Base-by-base conservation (phyloP, 2,329 filamentous ascomycete species). In the Fusarium bactridioides region DNA sequence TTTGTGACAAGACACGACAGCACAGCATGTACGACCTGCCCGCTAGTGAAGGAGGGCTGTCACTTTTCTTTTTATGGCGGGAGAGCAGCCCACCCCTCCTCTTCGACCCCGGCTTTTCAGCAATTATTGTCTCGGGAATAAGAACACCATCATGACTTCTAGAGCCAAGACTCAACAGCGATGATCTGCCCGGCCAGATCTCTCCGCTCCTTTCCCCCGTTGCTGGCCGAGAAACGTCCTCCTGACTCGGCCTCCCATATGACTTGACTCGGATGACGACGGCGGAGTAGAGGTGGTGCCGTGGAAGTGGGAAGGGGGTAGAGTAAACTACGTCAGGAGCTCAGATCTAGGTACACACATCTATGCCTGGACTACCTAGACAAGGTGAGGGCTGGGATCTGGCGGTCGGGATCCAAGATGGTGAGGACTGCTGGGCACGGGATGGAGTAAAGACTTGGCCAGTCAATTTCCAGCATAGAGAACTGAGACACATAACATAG, bases 241-340 rank as follows among this genome's bases (percentile, higher is more conserved):
- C 73, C 74, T 77, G 75, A 77, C 75, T 77, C 71, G 72, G 61
- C 59, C 64, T 64, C 72, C 70, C 75, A 77, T 75, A 64, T 77
- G 75, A 77, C 75, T 75, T 73, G 75, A 77, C 70, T 77, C 75
- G 75, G 70, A 77, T 77, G 75, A 76, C 73, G 75, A 76, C 61
- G 70, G 56, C 63, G 43, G 60, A 58, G 23, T 41, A 58, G 57
- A 68, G 64, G 62, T 61, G 61, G 72, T 76, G 72, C 65, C 65
- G 47, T 40, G 59, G 31, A 33, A 21, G 35, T 74, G 65, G 56
- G 57, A 67, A 61, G 56, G 61, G 50, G 63, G 62, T 44, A 62
- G 48, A 53, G 23, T 38, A 57, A 53, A 54, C 64, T 73, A 68
- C 67, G 67, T 69, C 71, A 73, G 63, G 68, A 74, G 67, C 62